Evolutionary conservation across 352 stramenopile genomes (phyloP), one percentile per base, ranked within the genome.

Genomic region (Globisporangium sylvaticum): DNA sequence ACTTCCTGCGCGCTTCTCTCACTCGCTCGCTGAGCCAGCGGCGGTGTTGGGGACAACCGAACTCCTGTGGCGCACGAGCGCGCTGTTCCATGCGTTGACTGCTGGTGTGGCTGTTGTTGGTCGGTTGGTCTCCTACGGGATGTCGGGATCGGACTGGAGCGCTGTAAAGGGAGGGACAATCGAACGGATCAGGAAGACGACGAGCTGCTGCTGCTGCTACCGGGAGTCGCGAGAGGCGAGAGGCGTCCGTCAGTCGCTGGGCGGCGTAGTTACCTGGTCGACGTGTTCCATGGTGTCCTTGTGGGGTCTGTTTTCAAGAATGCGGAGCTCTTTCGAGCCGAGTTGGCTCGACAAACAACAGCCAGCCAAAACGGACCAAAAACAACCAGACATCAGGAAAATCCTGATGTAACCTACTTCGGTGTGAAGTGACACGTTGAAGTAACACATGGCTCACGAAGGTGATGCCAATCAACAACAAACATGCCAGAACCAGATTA

Each of bases 221-320:
- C 25, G 39, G 42, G 25, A 22, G 22, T 24, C 37, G 29, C 27
- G 10, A 56, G 20, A 25, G 4, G 22, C n/a, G 44, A 55, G 48
- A 55, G 9, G 24, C 22, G 22, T 56, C 24, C 15, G 18, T 59
- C 44, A 31, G 7, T 32, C 31, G 10, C 42, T 53, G 24, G n/a
- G 37, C 65, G 58, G 18, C 46, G 24, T 9, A 48, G 24, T 56
- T 67, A 71, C 66, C 66, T 71, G 66, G 7, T 71, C 66, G 29
- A 71, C 31, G 66, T 72, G 66, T 57, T 72, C 66, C 66, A 72
- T 72, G 61, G 56, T 72, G 66, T 56, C 48, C 55, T 68, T 37
- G 9, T 64, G 66, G 61, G 66, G 62, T 65, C 44, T 68, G 27
- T 59, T 68, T 67, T 67, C 62, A 61, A 65, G 54, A 69, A n/a